Evolutionary conservation across 768 basidiomycete genomes (phyloP), one percentile per base, ranked within the genome.

Genomic region (Tylopilus plumbeoviolaceoides): DNA sequence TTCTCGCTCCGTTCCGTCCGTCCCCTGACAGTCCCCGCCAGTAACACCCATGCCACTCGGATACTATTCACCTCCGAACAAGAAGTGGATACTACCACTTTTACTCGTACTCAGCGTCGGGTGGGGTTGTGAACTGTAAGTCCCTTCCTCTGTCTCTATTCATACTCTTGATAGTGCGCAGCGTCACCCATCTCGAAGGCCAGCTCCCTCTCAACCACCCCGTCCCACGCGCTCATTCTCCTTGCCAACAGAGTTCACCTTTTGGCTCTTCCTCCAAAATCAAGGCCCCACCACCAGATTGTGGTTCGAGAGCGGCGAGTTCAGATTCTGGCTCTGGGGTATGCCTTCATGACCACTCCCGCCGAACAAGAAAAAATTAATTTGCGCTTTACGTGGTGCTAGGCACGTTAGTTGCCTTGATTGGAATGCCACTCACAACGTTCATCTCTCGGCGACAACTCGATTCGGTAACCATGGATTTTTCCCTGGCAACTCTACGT

Each of bases 241-340:
- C 28, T 21, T 10, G 27, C 27, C 8, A n/a, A 15, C 65, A 89
- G 89, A 90, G 64, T 76, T 91, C 14, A 75, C 83, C 0, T 91
- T 91, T 62, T 92, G 90, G 90, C 63, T 91, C 27, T 92, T 91
- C 66, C 77, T 92, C 20, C 76, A 90, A 28, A 80, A 89, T 57
- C 89, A 91, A 70, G 85, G 85, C 4, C 85, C 85, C 0, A 70
- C 74, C 41, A 80, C 83, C 62, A 80, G 83, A 4, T 74, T 81
- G 30, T 92, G 90, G 90, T 91, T 91, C 67, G 72, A 80, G 21
- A 88, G 88, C 64, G 83, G 82, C 80, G 89, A 92, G 67, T 91
- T 84, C 65, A 76, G 77, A 41, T 63, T 80, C 17, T 92, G 90
- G 90, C 82, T 77, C 51, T 63, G 81, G 42, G 84, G 88, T 88